Conservation (phyloP, 163 green algal species). For the Smithsoniella earleae region DNA sequence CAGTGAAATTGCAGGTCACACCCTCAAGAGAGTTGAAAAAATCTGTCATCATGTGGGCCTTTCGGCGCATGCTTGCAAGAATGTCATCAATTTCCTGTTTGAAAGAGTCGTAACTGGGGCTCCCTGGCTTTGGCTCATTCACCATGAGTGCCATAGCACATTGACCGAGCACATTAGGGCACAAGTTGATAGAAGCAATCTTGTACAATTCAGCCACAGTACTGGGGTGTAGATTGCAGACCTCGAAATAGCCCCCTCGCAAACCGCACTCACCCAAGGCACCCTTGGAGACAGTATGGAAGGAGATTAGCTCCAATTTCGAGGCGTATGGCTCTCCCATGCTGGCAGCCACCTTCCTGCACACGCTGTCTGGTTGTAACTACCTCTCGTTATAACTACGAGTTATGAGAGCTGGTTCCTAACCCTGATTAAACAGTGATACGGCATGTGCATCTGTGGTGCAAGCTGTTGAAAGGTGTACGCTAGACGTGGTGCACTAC, state of each 20-base stretch:
- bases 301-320: constrained; percentile 69
- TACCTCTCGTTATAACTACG: no score
- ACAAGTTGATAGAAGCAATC: constrained; percentile 82
- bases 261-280: constrained; percentile 39
- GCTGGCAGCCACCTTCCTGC: constrained; percentile 54
- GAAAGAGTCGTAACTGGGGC: constrained; percentile 46
- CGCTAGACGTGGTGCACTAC: no score
- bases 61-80: constrained; percentile 56
- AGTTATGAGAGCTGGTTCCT: no score
- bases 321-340: constrained; percentile 46
- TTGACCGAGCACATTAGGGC: constrained; percentile 79
- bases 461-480: no score
- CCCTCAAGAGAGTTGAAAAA: constrained; percentile 86
- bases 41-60: constrained; percentile 79
- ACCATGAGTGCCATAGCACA: constrained; percentile 68
- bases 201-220: constrained; percentile 85
- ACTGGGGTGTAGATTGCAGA: constrained; percentile 70
- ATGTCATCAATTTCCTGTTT: constrained; percentile 58
- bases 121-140: constrained; percentile 68
- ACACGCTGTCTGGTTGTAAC: neutral
- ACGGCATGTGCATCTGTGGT: no score
- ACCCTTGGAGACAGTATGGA: constrained; percentile 81
- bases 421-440: no score
- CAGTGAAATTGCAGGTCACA: constrained; percentile 83
- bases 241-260: constrained; percentile 57